phyloP scores from a whole-genome alignment of 2,329 filamentous ascomycete species.

The Fusarium albosuccineum region DNA sequence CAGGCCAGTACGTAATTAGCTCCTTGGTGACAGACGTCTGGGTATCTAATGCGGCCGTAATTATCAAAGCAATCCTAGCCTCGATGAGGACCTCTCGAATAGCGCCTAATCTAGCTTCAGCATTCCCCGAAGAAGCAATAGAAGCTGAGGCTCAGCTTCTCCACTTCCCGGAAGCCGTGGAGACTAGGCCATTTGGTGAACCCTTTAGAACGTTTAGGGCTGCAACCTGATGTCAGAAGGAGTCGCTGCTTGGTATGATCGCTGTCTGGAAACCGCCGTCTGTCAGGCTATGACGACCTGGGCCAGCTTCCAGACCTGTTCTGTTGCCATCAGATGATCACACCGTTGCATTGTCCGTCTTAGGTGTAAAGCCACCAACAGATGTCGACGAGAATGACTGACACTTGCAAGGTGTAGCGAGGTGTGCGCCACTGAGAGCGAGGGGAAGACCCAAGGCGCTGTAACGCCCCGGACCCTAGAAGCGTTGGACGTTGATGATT shows the following conservation, averaged over 20 bases:
- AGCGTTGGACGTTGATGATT: neutral
- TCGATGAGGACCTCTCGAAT: neutral
- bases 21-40: too few relatives aligned
- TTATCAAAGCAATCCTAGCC: too few relatives aligned
- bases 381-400: too few relatives aligned
- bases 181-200: neutral
- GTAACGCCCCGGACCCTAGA: neutral
- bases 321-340: too few relatives aligned
- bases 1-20: too few relatives aligned
- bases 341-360: too few relatives aligned
- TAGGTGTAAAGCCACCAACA: too few relatives aligned
- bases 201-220: neutral
- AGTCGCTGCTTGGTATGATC: neutral
- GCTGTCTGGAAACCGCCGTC: neutral
- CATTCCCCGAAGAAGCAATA: neutral
- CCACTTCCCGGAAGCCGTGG: constrained; percentile 1
- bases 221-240: neutral
- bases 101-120: neutral
- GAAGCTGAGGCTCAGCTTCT: neutral
- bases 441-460: neutral
- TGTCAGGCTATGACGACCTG: too few relatives aligned
- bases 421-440: neutral
- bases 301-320: too few relatives aligned
- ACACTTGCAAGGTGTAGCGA: too few relatives aligned
- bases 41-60: too few relatives aligned